A percentile compares a stretch with the other conserved stretches of the same genome.
These are phyloP conservation scores for Colletotrichum lindemuthianum DNA, from an alignment of 2,329 filamentous ascomycete species.

Conservation along the genomic window DNA sequence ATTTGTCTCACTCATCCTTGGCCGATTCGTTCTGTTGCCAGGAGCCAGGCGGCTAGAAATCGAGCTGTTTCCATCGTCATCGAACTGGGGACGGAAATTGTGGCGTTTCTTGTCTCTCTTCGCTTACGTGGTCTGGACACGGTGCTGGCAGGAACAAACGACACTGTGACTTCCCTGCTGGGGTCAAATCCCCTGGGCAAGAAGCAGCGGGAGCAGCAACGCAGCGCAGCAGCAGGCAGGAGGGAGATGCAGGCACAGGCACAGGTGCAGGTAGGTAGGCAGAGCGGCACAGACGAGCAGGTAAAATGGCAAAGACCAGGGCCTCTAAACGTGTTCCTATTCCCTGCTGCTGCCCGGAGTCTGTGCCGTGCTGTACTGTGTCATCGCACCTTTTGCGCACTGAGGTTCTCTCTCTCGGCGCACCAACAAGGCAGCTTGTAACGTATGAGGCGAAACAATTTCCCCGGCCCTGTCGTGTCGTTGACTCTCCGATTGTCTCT, in stretches of 20 bases:
- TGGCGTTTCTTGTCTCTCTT: slow-evolving; percentile 32
- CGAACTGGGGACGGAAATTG: slow-evolving; percentile 34
- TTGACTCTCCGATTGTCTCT: slow-evolving; percentile 7
- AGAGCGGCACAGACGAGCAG: slow-evolving; percentile 10
- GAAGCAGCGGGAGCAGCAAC: neutral
- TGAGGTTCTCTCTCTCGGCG: neutral
- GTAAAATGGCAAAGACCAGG: too few relatives aligned
- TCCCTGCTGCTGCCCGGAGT: slow-evolving; percentile 1
- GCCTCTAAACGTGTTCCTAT: too few relatives aligned
- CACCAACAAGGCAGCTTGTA: neutral
- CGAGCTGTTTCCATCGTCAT: slow-evolving; percentile 31
- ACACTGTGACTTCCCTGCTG: slow-evolving; percentile 16
- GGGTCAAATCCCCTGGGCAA: neutral
- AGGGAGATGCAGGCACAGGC: slow-evolving; percentile 18
- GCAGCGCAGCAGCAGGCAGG: neutral
- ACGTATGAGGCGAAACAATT: slow-evolving; percentile 21
- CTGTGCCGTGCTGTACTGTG: slow-evolving; percentile 1
- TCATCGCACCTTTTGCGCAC: neutral
- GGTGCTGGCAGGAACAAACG: neutral
- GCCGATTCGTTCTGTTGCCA: slow-evolving; percentile 11
- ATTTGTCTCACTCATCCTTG: slow-evolving; percentile 4
- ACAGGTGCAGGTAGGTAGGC: slow-evolving; percentile 3
- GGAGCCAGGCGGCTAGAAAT: slow-evolving; percentile 8
- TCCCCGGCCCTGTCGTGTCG: neutral
- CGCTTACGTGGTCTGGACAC: slow-evolving; percentile 3